Conservation (phyloP, 495 filamentous ascomycete genomes). For the Recurvomyces mirabilis region DNA sequence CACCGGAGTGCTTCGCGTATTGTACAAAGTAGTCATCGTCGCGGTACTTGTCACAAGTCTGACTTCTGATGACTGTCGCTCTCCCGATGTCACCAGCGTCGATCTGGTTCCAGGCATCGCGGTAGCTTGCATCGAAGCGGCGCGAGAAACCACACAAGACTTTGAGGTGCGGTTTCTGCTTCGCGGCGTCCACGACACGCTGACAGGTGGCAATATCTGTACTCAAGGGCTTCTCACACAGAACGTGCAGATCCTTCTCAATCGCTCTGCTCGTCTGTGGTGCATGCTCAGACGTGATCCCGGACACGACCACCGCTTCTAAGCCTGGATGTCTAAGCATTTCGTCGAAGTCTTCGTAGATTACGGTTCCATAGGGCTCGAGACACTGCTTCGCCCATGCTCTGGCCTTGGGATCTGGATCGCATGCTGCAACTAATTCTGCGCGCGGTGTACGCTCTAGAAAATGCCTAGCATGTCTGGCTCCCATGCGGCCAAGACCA, state of each 20-base stretch:
- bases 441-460: conserved; percentile 31
- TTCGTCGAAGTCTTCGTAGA: conserved; percentile 33
- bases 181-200: conserved; percentile 29
- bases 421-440: conserved; percentile 31
- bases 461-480: conserved; percentile 31
- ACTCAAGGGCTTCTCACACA: conserved; percentile 37
- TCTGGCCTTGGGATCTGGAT: conserved; percentile 26
- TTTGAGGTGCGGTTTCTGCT: conserved; percentile 29
- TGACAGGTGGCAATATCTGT: conserved; percentile 27
- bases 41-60: conserved; percentile 36
- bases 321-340: conserved; percentile 33
- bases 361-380: conserved; percentile 25
- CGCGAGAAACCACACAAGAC: conserved; percentile 35
- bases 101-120: conserved; percentile 25
- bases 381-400: conserved; percentile 29
- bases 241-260: conserved; percentile 29
- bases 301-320: conserved; percentile 32
- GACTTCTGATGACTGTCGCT: conserved; percentile 36
- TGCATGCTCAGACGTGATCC: conserved; percentile 34
- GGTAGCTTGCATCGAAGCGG: conserved; percentile 34
- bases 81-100: conserved; percentile 29
- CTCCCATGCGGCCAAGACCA: conserved; percentile 37
- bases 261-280: conserved; percentile 33
- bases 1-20: conserved; percentile 35
- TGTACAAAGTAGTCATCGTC: conserved; percentile 37